These are phyloP conservation scores for Ilex aquifolium DNA, from an alignment of 257 asterid genomes.

Conservation along the genomic window DNA sequence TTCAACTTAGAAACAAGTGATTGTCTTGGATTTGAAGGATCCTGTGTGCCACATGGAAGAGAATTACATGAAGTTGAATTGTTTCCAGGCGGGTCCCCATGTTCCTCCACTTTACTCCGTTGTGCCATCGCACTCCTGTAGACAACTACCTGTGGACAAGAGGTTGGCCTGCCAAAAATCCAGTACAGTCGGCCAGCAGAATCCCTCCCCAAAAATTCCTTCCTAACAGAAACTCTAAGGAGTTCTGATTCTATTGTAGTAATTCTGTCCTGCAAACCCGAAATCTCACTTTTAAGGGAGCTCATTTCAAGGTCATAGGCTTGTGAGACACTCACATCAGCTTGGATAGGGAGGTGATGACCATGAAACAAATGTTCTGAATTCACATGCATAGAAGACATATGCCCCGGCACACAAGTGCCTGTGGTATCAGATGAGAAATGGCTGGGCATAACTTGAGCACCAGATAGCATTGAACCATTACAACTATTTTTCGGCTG, in stretches of 20 bases:
- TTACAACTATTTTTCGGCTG: constrained; percentile 12
- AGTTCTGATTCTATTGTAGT: constrained; percentile 57
- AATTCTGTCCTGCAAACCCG: constrained; percentile 50
- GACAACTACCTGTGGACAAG: constrained; percentile 61
- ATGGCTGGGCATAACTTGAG: constrained; percentile 24
- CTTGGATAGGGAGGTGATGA: constrained; percentile 23
- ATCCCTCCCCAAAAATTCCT: constrained; percentile 85
- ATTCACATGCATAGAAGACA: constrained; percentile 15
- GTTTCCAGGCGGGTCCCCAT: not conserved
- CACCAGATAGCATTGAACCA: constrained; percentile 21
- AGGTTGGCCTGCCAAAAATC: constrained; percentile 47
- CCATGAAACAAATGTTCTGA: constrained; percentile 17
- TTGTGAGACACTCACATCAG: constrained; percentile 32
- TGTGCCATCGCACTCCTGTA: constrained; percentile 40
- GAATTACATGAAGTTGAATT: not conserved
- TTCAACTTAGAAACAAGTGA: constrained; percentile 10
- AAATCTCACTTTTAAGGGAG: constrained; percentile 42
- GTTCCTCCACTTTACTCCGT: constrained; percentile 12
- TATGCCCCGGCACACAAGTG: constrained; percentile 14
- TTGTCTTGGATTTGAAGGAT: too few relatives aligned
- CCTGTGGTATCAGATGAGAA: constrained; percentile 22
- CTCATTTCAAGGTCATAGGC: constrained; percentile 35
- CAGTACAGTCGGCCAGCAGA: constrained; percentile 79
- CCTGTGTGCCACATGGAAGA: constrained; percentile 4
- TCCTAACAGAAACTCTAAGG: constrained; percentile 51